Evolutionary conservation across 352 stramenopile species (phyloP).

Genomic region (Nothophytophthora sp.): DNA sequence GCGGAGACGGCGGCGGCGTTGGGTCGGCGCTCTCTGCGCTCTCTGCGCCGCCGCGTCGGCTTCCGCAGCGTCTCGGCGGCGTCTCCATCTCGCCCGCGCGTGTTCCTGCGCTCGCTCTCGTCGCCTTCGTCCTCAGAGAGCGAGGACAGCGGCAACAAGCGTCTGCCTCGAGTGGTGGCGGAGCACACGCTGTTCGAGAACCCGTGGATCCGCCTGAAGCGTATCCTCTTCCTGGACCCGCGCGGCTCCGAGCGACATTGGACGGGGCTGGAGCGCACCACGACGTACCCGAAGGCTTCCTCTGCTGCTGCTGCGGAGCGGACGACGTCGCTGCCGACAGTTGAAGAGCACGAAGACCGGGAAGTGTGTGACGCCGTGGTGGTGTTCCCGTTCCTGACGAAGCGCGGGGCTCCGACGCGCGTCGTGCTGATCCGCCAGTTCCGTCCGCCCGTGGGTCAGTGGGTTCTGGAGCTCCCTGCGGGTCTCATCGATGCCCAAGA

Average conservation of each 20-base stretch:
- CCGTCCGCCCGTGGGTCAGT: constrained; percentile 80
- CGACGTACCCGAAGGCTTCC: constrained; percentile 43
- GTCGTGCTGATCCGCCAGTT: constrained; percentile 92
- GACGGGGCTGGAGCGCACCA: constrained; percentile 70
- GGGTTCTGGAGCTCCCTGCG: constrained; percentile 91
- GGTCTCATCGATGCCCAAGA: constrained; percentile 91
- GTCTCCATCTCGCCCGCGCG: too few species aligned
- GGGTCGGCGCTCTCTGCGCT: constrained; percentile 9
- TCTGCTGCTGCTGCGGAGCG: neutral
- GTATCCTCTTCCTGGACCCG: constrained; percentile 64
- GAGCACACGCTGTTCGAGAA: constrained; percentile 70
- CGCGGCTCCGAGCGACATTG: constrained; percentile 50
- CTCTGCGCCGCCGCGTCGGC: constrained; percentile 2
- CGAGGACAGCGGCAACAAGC: constrained; percentile 10
- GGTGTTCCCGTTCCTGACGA: constrained; percentile 72
- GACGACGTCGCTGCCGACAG: neutral
- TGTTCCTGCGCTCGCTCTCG: too few species aligned
- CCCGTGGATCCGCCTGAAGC: constrained; percentile 62
- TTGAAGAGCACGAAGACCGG: neutral
- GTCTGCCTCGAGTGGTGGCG: constrained; percentile 51
- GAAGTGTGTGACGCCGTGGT: constrained; percentile 69
- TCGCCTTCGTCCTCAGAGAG: constrained; percentile 9
- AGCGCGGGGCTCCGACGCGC: constrained; percentile 18
- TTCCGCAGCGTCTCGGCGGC: neutral
- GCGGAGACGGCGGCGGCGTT: neutral